A percentile compares a stretch with the other conserved stretches of the same genome.
Conservation (phyloP, 2,329 filamentous ascomycete genomes). For the Trichoderma polysporum region DNA sequence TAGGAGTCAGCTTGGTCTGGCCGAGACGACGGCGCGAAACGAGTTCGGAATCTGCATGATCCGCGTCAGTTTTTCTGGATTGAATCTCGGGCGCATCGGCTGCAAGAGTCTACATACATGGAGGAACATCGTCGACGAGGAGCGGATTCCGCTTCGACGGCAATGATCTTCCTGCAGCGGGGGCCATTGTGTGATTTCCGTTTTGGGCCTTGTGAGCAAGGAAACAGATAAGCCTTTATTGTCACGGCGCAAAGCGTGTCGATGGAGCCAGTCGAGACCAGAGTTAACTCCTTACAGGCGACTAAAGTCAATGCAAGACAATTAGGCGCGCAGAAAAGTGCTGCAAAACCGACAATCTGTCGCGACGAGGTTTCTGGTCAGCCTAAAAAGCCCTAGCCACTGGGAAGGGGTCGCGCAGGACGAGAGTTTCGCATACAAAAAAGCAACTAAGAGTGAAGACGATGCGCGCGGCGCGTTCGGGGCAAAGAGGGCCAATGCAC, state of each 20-base stretch:
- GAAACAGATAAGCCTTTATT: background rate
- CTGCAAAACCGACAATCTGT: background rate
- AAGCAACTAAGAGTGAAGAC: background rate
- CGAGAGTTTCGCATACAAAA: conserved; percentile 16
- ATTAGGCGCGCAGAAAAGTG: conserved; percentile 26
- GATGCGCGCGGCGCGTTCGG: conserved; percentile 19
- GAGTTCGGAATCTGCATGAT: conserved; percentile 63
- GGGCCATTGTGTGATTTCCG: conserved; percentile 34
- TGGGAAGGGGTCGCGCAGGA: conserved; percentile 7
- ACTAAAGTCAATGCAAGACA: conserved; percentile 12
- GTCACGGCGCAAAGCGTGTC: conserved; percentile 21
- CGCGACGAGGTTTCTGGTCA: background rate
- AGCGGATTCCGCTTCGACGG: conserved; percentile 65
- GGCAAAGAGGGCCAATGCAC: conserved; percentile 10
- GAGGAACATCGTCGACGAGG: conserved; percentile 62
- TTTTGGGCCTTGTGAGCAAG: conserved; percentile 1
- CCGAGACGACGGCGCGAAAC: conserved; percentile 83
- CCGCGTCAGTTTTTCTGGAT: conserved; percentile 29
- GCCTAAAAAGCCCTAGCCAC: background rate
- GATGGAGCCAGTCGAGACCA: background rate
- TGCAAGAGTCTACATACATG: conserved; percentile 48
- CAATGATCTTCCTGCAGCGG: conserved; percentile 44
- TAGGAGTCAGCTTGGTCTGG: conserved; percentile 85
- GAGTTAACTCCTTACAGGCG: conserved; percentile 27
- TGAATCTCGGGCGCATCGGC: conserved; percentile 2